Base-by-base conservation (phyloP, 805 yeast species). In the Candida saitoana region DNA sequence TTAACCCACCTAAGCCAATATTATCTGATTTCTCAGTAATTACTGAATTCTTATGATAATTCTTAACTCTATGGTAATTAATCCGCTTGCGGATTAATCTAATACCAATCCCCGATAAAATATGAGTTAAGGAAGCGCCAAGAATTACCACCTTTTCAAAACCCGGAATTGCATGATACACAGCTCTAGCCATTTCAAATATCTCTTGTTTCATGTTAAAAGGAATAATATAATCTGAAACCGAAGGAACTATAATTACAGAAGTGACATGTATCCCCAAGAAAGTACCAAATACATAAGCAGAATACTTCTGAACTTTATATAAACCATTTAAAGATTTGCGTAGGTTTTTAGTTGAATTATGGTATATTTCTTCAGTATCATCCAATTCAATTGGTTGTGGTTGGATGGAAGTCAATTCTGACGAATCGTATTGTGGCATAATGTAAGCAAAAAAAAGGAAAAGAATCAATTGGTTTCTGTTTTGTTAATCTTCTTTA, bases 1-100 rank as follows among this genome's bases (percentile, higher is more conserved):
- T 60, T 34, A 82, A 63, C 1, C 87, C 87, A 5, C 83, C 83
- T n/a, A 82, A 59, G 0, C 87, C 87, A 25, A 67, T 62, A 39
- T 70, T 66, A 41, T 75, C 77, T 22, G 74, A 57, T n/a, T 49
- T 46, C 12, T 52, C 61, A 39, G 59, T 59, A 27, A 63, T 65
- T 27, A 65, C 61, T 17, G 51, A 31, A 8, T 43, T 17, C 5
- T 36, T 36, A 31, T 42, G 31, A 31, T 43, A 42, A 34, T 48
- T 40, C 19, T 39, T 41, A 36, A 44, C 36, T 36, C 42, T 33
- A 38, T 38, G 41, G 36, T 39, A 42, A 20, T 20, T 17, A 6
- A 12, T 14, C 11, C 18, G 20, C 9, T 24, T 36, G 19, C n/a
- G 24, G 15, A 14, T 25, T 1, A 66, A 15, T 43, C 87, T 59